phyloP scores from a whole-genome alignment of 192 early-diverging fungal species.

The Chytriomyces sp. region DNA sequence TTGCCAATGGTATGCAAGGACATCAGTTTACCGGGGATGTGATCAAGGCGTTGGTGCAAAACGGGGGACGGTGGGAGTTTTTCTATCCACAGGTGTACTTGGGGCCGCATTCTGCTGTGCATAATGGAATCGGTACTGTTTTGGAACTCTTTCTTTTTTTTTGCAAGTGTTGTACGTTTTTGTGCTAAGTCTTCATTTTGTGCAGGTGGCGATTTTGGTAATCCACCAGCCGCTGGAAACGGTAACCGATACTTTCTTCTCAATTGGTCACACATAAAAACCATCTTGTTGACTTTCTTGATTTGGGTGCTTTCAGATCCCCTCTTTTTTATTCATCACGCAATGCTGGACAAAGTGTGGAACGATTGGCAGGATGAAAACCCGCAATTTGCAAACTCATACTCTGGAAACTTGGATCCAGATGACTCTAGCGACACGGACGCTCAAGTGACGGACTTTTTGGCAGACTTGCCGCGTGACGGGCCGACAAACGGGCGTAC shows the following conservation, averaged over 20 bases:
- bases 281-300: constrained; percentile 58
- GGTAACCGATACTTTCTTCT: background rate
- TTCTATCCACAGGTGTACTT: constrained; percentile 47
- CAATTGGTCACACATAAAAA: constrained; percentile 51
- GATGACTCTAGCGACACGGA: background rate
- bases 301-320: constrained; percentile 62
- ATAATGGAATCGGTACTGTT: constrained; percentile 12
- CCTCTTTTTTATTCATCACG: constrained; percentile 71
- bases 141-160: too few relatives aligned
- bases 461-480: background rate
- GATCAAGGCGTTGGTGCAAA: background rate
- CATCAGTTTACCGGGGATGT: constrained; percentile 12
- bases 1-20: background rate
- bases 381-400: background rate
- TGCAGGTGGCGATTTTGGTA: constrained; percentile 55
- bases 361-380: constrained; percentile 22
- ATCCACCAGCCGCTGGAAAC: constrained; percentile 36
- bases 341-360: constrained; percentile 64
- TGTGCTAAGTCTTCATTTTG: background rate
- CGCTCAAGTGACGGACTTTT: background rate
- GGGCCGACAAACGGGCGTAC: background rate
- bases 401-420: constrained; percentile 1
- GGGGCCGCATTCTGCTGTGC: constrained; percentile 45
- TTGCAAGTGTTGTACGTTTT: too few relatives aligned
- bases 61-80: constrained; percentile 18